Evolutionary conservation across 805 yeast species (phyloP).

Genomic region (Pichia gijzeniarum): DNA sequence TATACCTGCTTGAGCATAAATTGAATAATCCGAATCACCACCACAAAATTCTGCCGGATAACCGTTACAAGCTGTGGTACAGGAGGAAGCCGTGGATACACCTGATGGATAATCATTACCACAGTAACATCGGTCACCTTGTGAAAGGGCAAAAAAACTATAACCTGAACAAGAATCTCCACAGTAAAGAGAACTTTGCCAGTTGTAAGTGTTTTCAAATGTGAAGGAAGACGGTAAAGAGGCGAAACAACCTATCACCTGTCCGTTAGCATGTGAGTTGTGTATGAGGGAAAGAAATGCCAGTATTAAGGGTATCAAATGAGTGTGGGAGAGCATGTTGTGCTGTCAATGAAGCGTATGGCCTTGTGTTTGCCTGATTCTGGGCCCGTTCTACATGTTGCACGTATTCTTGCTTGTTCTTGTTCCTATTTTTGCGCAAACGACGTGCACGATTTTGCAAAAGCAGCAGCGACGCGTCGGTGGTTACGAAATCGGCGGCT

Average conservation of each 20-base stretch:
- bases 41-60: conserved; percentile 61
- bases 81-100: conserved; percentile 27
- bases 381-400: no score
- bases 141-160: conserved; percentile 44
- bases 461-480: no score
- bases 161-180: conserved; percentile 33
- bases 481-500: no score
- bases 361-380: no score
- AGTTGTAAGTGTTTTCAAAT: conserved; percentile 43
- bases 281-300: neutral
- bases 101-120: conserved; percentile 41
- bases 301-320: neutral
- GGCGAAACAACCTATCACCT: conserved; percentile 35
- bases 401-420: no score
- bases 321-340: conserved; percentile 2
- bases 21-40: conserved; percentile 37
- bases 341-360: no score
- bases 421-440: no score
- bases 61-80: conserved; percentile 51
- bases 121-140: conserved; percentile 61
- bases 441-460: no score
- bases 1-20: conserved; percentile 35
- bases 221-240: conserved; percentile 31
- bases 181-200: conserved; percentile 58
- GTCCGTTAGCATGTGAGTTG: conserved; percentile 7